Evolutionary conservation across 345 rosid genomes (phyloP).

Genomic region (Odontarrhena argentea): DNA sequence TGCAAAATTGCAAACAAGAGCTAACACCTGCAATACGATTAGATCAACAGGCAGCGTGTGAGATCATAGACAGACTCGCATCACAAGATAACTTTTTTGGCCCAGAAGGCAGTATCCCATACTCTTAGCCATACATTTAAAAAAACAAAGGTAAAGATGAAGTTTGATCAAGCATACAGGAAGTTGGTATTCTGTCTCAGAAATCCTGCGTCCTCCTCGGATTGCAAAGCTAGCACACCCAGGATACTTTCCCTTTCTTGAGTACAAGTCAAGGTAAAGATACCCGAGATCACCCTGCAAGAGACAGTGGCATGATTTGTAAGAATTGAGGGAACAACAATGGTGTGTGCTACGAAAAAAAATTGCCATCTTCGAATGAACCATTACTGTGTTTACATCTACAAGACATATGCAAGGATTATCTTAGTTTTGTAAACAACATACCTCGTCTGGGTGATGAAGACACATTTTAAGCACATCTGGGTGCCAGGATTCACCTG

Average conservation of each 20-base stretch:
- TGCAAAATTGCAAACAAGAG: conserved; percentile 87
- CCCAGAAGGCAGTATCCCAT: background rate
- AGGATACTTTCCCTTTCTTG: conserved; percentile 86
- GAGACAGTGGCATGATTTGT: conserved; percentile 24
- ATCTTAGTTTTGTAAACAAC: conserved; percentile 17
- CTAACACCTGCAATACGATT: conserved; percentile 65
- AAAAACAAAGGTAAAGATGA: background rate
- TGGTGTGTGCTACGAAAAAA: background rate
- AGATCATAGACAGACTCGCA: background rate
- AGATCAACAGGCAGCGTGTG: conserved; percentile 26
- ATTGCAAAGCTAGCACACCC: conserved; percentile 98
- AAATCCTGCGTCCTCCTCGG: conserved; percentile 80
- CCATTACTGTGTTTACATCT: background rate
- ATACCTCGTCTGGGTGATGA: conserved; percentile 92
- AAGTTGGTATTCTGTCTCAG: conserved; percentile 85
- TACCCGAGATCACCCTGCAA: conserved; percentile 90
- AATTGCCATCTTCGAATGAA: background rate
- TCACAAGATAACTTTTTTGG: background rate
- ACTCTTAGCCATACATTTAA: conserved; percentile 2
- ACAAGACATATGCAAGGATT: background rate
- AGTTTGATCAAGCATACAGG: conserved; percentile 60
- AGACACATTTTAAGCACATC: conserved; percentile 82
- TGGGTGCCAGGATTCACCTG: conserved; percentile 98
- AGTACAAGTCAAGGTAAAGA: conserved; percentile 85
- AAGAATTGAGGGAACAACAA: conserved; percentile 20